A percentile compares a stretch with the other conserved stretches of the same genome.
These are phyloP conservation scores for Pterocarpus macrocarpus DNA, from an alignment of 306 rosid species.

Conservation along the genomic window DNA sequence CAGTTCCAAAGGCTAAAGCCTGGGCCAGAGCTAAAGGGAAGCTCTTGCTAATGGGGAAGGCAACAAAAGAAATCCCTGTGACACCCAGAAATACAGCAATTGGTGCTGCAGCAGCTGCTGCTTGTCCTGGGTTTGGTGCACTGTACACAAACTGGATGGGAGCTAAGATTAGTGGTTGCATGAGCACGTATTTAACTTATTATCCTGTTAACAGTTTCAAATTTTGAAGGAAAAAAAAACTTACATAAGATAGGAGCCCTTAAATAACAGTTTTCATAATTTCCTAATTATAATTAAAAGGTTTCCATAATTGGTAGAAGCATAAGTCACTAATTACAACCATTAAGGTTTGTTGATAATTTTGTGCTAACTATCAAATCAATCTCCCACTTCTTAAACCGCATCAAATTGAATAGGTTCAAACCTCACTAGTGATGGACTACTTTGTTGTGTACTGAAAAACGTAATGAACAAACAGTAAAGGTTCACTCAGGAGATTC, in stretches of 20 bases:
- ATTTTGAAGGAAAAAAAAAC: not conserved
- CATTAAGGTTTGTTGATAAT: not conserved
- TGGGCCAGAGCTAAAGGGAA: conserved; percentile 64
- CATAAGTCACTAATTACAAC: not conserved
- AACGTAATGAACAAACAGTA: conserved; percentile 9
- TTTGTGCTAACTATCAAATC: not conserved
- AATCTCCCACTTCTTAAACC: no score
- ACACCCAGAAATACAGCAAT: conserved; percentile 83
- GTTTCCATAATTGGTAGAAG: not conserved
- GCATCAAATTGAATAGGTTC: no score
- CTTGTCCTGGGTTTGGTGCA: conserved; percentile 96
- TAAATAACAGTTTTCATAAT: conserved; percentile 1
- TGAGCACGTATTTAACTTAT: conserved; percentile 33
- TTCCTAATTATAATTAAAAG: not conserved
- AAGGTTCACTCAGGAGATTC: no score
- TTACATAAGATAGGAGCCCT: not conserved
- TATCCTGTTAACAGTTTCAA: not conserved
- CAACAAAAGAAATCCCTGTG: conserved; percentile 77
- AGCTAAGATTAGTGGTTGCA: conserved; percentile 33
- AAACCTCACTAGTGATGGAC: no score
- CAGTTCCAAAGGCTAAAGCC: conserved; percentile 78
- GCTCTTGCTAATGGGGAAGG: conserved; percentile 79
- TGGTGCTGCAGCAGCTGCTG: conserved; percentile 97
- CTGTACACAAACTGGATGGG: conserved; percentile 84
- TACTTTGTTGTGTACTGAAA: not conserved